phyloP scores from a whole-genome alignment of 805 yeast genomes.

The Pichia californica region DNA sequence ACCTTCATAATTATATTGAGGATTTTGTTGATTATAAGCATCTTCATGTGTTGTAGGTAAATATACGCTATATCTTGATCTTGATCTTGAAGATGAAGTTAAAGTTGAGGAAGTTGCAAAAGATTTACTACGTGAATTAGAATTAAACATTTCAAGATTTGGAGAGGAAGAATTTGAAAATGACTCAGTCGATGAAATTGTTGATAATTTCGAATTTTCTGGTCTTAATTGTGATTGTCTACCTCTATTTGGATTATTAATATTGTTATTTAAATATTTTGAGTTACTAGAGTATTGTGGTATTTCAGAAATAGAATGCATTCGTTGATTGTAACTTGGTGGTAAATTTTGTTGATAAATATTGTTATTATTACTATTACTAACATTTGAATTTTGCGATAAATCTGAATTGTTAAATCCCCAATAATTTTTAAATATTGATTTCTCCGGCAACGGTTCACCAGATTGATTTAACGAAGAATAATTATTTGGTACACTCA shows the following conservation, averaged over 20 bases:
- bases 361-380: too few species aligned
- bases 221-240: too few species aligned
- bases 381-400: too few species aligned
- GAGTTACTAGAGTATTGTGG: constrained; percentile 2
- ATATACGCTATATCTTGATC: constrained; percentile 15
- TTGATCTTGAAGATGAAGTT: constrained; percentile 14
- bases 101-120: too few species aligned
- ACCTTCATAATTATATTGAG: too few species aligned
- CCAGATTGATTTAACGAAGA: too few species aligned
- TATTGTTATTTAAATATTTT: too few species aligned
- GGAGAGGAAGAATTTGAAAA: too few species aligned
- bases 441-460: constrained; percentile 1
- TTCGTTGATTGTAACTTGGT: background rate
- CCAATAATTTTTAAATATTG: constrained; percentile 8
- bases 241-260: background rate
- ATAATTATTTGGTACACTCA: background rate
- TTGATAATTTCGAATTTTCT: too few species aligned
- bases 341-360: background rate
- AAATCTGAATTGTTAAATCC: constrained; percentile 2
- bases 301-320: constrained; percentile 6
- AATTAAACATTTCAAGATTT: background rate
- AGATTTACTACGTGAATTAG: constrained; percentile 3
- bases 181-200: too few species aligned
- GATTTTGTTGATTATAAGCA: background rate
- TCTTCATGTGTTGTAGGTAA: constrained; percentile 26